Percentiles rank a stretch among this genome's conserved stretches.
phyloP scores from a whole-genome alignment of 2,329 filamentous ascomycete species.

The Aureobasidium vineae region DNA sequence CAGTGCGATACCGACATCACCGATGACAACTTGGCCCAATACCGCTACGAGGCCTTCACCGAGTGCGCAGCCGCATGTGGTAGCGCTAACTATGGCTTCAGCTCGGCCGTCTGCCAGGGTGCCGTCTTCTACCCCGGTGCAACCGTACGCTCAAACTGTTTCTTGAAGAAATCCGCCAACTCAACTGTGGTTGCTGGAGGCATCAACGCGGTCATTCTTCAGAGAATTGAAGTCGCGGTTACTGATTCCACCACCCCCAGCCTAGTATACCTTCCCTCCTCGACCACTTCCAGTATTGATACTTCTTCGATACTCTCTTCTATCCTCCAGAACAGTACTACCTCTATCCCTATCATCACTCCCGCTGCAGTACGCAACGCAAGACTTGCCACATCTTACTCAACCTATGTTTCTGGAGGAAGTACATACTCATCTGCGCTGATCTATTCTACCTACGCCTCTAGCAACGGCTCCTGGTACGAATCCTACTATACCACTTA shows the following conservation, averaged over 20 bases:
- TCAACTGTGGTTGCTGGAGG: constrained; percentile 32
- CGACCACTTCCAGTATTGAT: constrained; percentile 28
- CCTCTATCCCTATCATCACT: constrained; percentile 35
- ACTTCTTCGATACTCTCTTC: constrained; percentile 32
- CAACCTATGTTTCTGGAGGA: constrained; percentile 36
- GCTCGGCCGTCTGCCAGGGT: constrained; percentile 36
- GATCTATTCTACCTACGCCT: constrained; percentile 34
- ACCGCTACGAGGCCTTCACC: constrained; percentile 35
- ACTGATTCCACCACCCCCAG: constrained; percentile 31
- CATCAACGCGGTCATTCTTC: constrained; percentile 36
- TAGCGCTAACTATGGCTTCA: constrained; percentile 34
- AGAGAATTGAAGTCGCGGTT: constrained; percentile 35
- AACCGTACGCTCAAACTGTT: constrained; percentile 34
- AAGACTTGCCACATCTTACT: constrained; percentile 31
- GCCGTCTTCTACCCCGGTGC: constrained; percentile 36
- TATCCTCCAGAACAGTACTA: constrained; percentile 35
- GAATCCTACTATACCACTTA: constrained; percentile 35
- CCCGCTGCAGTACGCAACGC: constrained; percentile 31
- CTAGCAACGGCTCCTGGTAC: constrained; percentile 35
- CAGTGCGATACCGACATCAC: constrained; percentile 38
- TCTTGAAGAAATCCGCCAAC: constrained; percentile 36
- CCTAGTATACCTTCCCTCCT: constrained; percentile 32
- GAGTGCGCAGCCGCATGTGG: constrained; percentile 40
- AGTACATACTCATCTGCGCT: constrained; percentile 36
- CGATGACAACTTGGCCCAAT: constrained; percentile 32